A percentile compares a stretch with the other conserved stretches of the same genome.
These are phyloP conservation scores for Chloroidium sp. DNA, from an alignment of 163 green algal genomes.

Conservation along the genomic window DNA sequence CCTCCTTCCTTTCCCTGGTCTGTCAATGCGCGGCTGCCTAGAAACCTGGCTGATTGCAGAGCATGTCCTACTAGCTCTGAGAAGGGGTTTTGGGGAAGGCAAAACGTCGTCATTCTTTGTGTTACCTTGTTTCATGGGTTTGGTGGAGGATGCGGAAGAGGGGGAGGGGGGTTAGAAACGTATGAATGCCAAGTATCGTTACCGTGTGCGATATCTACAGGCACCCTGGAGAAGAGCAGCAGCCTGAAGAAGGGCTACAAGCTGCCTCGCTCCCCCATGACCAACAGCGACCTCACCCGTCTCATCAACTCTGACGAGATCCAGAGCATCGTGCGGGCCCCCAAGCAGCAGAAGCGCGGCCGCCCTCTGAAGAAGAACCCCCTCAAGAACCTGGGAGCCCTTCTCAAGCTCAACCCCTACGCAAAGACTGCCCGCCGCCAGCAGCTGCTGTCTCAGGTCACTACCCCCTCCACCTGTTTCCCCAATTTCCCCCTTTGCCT, in stretches of 20 bases:
- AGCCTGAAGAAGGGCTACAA: conserved; percentile 80
- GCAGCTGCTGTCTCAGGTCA: conserved; percentile 36
- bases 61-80: too few relatives aligned
- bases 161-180: too few relatives aligned
- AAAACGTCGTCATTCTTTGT: too few relatives aligned
- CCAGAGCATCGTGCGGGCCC: conserved; percentile 75
- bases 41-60: too few relatives aligned
- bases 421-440: conserved; percentile 38
- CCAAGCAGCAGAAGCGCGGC: conserved; percentile 38
- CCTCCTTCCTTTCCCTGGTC: not conserved
- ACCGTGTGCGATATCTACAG: conserved; percentile 9
- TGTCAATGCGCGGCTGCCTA: too few relatives aligned
- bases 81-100: too few relatives aligned
- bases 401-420: conserved; percentile 95
- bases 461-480: not conserved
- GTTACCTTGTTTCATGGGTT: too few relatives aligned
- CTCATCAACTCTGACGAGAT: conserved; percentile 98
- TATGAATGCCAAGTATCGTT: too few relatives aligned
- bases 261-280: conserved; percentile 81
- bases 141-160: too few relatives aligned
- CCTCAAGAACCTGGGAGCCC: conserved; percentile 89
- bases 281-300: conserved; percentile 87
- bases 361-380: conserved; percentile 96
- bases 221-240: conserved; percentile 46
- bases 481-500: not conserved